Percentiles rank a stretch among this genome's conserved stretches.
Evolutionary conservation across 768 basidiomycete species (phyloP).

Genomic region (Daedaleopsis nitida): DNA sequence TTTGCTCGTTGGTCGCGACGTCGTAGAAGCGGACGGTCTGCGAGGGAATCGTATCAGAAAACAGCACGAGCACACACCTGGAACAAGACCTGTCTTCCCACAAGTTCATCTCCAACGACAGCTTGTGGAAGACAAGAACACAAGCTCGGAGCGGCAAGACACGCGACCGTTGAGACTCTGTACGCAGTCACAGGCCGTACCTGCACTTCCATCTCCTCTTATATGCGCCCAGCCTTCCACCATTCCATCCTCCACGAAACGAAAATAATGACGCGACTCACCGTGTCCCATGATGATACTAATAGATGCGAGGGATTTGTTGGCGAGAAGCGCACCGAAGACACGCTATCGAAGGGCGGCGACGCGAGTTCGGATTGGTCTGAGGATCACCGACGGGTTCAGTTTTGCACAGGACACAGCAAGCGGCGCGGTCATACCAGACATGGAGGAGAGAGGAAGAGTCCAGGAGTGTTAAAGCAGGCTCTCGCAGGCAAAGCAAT

Average conservation of each 20-base stretch:
- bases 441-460: not conserved
- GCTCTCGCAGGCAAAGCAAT: not conserved
- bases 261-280: slow-evolving; percentile 30
- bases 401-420: not conserved
- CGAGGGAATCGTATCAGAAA: not conserved
- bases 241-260: not conserved
- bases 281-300: slow-evolving; percentile 90
- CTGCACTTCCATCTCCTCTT: not conserved
- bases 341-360: slow-evolving; percentile 85
- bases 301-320: slow-evolving; percentile 76
- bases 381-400: slow-evolving; percentile 1
- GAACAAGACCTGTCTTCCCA: not conserved
- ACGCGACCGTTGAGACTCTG: too few relatives aligned
- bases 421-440: slow-evolving; percentile 1
- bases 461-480: not conserved
- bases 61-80: not conserved
- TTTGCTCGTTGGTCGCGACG: slow-evolving; percentile 58
- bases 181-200: too few relatives aligned
- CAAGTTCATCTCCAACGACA: not conserved
- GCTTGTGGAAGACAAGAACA: too few relatives aligned
- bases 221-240: not conserved
- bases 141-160: too few relatives aligned
- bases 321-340: slow-evolving; percentile 80
- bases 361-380: slow-evolving; percentile 52
- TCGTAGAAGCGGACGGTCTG: slow-evolving; percentile 66